These are phyloP conservation scores for Chaetomium strumarium DNA, from an alignment of 2,329 filamentous ascomycete genomes.

Conservation along the genomic window DNA sequence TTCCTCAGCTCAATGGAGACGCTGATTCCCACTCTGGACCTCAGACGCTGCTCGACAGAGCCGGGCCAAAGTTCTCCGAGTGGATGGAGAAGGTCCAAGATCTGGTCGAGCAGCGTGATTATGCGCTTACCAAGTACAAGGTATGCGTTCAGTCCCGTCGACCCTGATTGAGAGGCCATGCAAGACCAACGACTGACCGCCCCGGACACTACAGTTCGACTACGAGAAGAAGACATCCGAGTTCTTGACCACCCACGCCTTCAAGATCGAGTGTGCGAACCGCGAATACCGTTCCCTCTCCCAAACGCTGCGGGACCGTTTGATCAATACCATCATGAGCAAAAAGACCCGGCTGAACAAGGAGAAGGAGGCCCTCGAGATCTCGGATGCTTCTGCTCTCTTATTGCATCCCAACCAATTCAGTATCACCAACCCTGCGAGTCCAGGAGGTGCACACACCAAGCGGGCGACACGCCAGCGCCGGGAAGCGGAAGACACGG, in stretches of 20 bases:
- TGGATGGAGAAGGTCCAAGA: conserved; percentile 86
- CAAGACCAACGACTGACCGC: conserved; percentile 17
- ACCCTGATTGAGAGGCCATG: background rate
- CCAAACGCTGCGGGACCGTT: conserved; percentile 57
- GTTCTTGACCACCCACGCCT: conserved; percentile 53
- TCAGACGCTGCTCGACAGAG: conserved; percentile 61
- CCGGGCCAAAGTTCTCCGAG: conserved; percentile 76
- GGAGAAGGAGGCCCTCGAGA: conserved; percentile 63
- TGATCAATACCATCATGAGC: conserved; percentile 58
- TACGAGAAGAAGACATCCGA: conserved; percentile 57
- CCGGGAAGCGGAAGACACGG: conserved; percentile 54
- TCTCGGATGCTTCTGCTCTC: conserved; percentile 59
- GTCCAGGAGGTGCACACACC: conserved; percentile 56
- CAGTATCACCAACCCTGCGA: conserved; percentile 58
- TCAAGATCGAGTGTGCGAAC: conserved; percentile 57
- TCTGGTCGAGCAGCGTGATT: conserved; percentile 80
- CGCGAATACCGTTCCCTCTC: conserved; percentile 56
- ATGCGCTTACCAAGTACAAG: conserved; percentile 72
- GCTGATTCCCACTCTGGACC: conserved; percentile 34
- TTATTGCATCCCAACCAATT: conserved; percentile 64
- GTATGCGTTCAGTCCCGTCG: conserved; percentile 45
- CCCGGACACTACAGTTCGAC: conserved; percentile 43
- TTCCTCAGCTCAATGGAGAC: conserved; percentile 33
- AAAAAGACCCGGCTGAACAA: conserved; percentile 60
- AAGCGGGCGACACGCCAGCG: conserved; percentile 59